A percentile compares a stretch with the other conserved stretches of the same genome.
These are phyloP conservation scores for Beta lomatogona DNA, from an alignment of 179 eudicot genomes.

Conservation along the genomic window DNA sequence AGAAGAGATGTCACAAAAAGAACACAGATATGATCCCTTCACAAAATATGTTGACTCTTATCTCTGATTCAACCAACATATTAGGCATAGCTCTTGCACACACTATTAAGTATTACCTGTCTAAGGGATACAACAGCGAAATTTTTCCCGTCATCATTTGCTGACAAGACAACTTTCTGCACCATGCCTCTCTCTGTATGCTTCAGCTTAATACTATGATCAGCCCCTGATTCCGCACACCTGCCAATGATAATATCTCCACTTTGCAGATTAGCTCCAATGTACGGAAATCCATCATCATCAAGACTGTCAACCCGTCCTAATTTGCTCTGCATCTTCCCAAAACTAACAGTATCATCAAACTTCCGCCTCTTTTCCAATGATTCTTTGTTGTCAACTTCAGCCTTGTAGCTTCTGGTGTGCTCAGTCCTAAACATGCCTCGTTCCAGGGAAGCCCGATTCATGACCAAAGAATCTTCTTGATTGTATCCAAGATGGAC, in stretches of 20 bases:
- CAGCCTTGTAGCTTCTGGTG: conserved; percentile 84
- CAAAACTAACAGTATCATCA: conserved; percentile 73
- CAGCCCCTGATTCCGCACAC: conserved; percentile 76
- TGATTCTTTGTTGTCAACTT: conserved; percentile 75
- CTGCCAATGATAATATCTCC: conserved; percentile 90
- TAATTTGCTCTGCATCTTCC: conserved; percentile 81
- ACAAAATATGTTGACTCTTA: not conserved
- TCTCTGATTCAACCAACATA: not conserved
- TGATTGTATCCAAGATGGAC: conserved; percentile 94
- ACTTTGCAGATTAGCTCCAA: conserved; percentile 86
- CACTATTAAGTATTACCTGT: conserved; percentile 57
- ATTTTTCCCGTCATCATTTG: conserved; percentile 95
- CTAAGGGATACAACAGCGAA: conserved; percentile 89
- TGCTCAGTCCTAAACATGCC: conserved; percentile 98
- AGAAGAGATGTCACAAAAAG: not conserved
- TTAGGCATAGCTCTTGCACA: not conserved
- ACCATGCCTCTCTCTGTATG: conserved; percentile 98
- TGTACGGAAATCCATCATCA: conserved; percentile 89
- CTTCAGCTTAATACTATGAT: conserved; percentile 86
- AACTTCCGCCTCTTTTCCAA: conserved; percentile 54
- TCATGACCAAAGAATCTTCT: conserved; percentile 96
- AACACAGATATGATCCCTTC: not conserved
- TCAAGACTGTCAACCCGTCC: conserved; percentile 95
- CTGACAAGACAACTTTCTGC: conserved; percentile 87
- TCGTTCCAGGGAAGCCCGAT: conserved; percentile 86